Conservation (phyloP, 306 rosid species). For the Lagenaria siceraria region DNA sequence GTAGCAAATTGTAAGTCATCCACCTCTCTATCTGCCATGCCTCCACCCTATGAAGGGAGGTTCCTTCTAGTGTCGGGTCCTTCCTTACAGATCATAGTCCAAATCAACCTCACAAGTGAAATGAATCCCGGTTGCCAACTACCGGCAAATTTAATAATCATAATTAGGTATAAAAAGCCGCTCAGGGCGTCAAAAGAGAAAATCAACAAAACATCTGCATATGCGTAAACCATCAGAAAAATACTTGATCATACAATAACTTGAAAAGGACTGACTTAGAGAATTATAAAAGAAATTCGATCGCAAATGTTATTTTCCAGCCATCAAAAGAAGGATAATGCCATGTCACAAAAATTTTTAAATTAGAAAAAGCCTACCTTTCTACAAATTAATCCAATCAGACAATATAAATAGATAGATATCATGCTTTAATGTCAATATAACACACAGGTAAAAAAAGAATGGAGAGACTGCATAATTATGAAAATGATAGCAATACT, state of each 20-base stretch:
- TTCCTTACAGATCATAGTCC: neutral
- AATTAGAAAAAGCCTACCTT: neutral
- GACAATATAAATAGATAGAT: neutral
- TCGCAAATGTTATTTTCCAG: neutral
- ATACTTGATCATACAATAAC: neutral
- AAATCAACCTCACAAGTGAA: neutral
- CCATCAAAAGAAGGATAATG: neutral
- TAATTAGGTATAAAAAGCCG: neutral
- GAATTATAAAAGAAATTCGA: neutral
- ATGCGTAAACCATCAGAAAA: neutral
- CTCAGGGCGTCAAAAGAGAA: neutral
- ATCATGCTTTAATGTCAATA: neutral
- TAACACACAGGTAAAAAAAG: neutral
- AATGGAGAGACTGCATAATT: neutral
- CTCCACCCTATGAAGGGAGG: neutral
- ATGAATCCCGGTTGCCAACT: neutral
- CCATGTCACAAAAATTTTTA: neutral
- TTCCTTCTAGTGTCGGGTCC: neutral
- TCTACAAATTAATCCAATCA: neutral
- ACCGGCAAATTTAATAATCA: neutral
- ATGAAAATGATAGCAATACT: constrained; percentile 19
- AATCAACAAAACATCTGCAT: neutral
- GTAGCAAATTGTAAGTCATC: neutral
- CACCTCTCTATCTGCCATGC: neutral
- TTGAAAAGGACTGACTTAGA: neutral